These are phyloP conservation scores for Colletotrichum incanum DNA, from an alignment of 2,329 filamentous ascomycete genomes.

Conservation along the genomic window DNA sequence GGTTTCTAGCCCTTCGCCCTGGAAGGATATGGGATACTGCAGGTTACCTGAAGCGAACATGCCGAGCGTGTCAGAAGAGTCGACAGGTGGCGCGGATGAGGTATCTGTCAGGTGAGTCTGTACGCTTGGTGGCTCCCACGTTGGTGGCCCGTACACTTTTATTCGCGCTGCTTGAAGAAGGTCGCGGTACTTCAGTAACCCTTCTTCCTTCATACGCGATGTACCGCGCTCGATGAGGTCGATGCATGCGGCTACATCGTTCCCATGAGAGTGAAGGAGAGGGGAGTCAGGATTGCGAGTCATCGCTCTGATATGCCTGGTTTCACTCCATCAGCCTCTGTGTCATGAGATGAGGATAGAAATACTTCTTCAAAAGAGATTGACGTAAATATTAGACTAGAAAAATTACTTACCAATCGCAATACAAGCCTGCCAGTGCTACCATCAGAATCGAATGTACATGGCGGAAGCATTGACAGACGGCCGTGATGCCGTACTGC, in stretches of 20 bases:
- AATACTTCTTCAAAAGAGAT: background rate
- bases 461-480: constrained; percentile 45
- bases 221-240: constrained; percentile 39
- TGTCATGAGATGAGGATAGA: background rate
- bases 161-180: constrained; percentile 41
- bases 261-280: constrained; percentile 28
- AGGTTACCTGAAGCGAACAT: constrained; percentile 9
- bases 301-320: constrained; percentile 31
- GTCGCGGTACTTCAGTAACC: constrained; percentile 31
- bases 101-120: constrained; percentile 4
- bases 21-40: constrained; percentile 28
- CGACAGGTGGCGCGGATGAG: constrained; percentile 5
- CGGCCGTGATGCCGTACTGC: constrained; percentile 42
- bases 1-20: constrained; percentile 38
- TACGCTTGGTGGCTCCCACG: background rate
- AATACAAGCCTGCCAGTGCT: constrained; percentile 46
- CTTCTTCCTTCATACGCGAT: constrained; percentile 12
- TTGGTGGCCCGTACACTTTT: constrained; percentile 40
- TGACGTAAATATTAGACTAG: no score
- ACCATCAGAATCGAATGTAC: constrained; percentile 46
- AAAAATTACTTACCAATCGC: constrained; percentile 45
- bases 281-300: constrained; percentile 6
- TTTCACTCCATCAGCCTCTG: background rate
- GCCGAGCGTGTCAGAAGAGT: constrained; percentile 5
- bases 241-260: constrained; percentile 40